Evolutionary conservation across 805 yeast genomes (phyloP).

Genomic region (Candida taoyuanica): DNA sequence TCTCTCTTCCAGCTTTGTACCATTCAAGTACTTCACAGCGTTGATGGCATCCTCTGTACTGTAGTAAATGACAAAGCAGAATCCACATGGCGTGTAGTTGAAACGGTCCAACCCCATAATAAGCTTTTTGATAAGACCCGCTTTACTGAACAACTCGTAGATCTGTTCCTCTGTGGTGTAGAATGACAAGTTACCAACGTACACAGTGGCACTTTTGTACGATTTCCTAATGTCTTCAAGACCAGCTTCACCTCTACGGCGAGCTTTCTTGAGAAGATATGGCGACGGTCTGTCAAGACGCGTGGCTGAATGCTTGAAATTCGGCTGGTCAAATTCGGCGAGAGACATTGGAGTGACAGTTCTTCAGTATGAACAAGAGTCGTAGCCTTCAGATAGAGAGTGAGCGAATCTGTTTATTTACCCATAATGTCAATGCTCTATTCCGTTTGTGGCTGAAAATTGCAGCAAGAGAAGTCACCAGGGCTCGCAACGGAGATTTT

Average conservation of each 20-base stretch:
- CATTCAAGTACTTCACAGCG: constrained; percentile 77
- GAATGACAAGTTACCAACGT: constrained; percentile 86
- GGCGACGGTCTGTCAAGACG: constrained; percentile 70
- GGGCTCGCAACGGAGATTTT: neutral
- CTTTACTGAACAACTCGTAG: constrained; percentile 74
- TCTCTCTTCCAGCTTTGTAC: constrained; percentile 80
- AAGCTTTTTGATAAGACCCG: constrained; percentile 69
- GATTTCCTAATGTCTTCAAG: constrained; percentile 63
- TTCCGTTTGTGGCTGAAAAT: neutral
- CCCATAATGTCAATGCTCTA: too few species aligned
- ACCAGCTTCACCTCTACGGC: constrained; percentile 38
- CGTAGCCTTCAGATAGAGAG: too few species aligned
- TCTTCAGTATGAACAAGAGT: neutral
- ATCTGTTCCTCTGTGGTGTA: constrained; percentile 95
- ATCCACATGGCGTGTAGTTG: constrained; percentile 93
- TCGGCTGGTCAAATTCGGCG: constrained; percentile 48
- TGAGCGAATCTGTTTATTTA: too few species aligned
- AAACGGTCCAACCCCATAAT: constrained; percentile 94
- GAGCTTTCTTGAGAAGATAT: constrained; percentile 63
- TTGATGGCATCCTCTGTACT: constrained; percentile 67
- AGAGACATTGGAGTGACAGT: constrained; percentile 29
- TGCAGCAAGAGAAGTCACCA: too few species aligned
- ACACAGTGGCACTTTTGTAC: constrained; percentile 67
- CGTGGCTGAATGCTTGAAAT: constrained; percentile 58
- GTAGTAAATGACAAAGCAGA: constrained; percentile 83